phyloP scores from a whole-genome alignment of 345 rosid species.

The Turnera subulata region DNA sequence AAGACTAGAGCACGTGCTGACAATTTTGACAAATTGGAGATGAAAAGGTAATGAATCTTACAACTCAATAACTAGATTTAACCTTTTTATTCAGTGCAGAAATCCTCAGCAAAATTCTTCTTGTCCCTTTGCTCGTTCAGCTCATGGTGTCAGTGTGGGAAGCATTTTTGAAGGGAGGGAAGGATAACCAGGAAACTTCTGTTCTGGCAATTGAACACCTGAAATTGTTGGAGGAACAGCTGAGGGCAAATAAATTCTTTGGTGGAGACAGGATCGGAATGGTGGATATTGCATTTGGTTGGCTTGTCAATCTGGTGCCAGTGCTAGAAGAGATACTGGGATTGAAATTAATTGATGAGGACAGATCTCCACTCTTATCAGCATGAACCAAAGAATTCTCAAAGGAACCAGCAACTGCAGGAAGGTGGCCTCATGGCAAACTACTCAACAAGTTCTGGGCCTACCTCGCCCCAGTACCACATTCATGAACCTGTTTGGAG shows the following conservation, averaged over 20 bases:
- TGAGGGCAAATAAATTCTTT: conserved; percentile 36
- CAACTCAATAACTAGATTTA: too few relatives aligned
- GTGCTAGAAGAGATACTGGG: conserved; percentile 24
- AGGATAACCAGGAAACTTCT: conserved; percentile 28
- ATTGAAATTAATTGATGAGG: conserved; percentile 19
- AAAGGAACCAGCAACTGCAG: conserved; percentile 21
- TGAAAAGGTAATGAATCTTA: too few relatives aligned
- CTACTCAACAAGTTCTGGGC: conserved; percentile 23
- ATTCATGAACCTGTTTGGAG: too few relatives aligned
- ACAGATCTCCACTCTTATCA: conserved; percentile 21
- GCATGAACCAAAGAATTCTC: conserved; percentile 29
- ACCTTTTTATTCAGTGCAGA: too few relatives aligned
- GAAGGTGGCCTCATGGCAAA: conserved; percentile 32
- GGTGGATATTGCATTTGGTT: conserved; percentile 35
- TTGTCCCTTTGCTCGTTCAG: conserved; percentile 10
- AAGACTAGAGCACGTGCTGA: too few relatives aligned
- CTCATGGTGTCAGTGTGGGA: conserved; percentile 19
- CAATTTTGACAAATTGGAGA: too few relatives aligned
- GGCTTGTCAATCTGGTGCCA: conserved; percentile 24
- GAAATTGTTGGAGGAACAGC: conserved; percentile 30
- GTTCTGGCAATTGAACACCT: conserved; percentile 14
- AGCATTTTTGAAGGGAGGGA: conserved; percentile 12
- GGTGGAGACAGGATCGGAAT: conserved; percentile 38
- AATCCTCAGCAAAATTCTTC: too few relatives aligned
- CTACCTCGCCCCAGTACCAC: background rate